phyloP scores from a whole-genome alignment of 306 rosid species.

The Vicia sativa region DNA sequence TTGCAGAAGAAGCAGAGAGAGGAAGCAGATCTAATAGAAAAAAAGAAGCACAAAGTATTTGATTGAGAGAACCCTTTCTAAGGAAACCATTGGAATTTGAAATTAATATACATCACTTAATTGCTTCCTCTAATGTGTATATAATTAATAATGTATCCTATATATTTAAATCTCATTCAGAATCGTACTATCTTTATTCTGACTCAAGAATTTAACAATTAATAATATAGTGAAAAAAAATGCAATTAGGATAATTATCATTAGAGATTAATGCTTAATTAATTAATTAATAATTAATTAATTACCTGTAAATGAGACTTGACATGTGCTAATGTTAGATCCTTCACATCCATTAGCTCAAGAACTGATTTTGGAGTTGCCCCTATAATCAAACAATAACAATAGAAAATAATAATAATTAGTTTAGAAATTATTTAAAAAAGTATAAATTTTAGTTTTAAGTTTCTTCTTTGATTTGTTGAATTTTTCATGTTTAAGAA shows the following conservation, averaged over 20 bases:
- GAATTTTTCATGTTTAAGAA: conserved; percentile 11
- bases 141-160: conserved; percentile 28
- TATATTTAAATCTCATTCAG: conserved; percentile 37
- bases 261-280: background rate
- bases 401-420: background rate
- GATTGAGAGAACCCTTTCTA: conserved; percentile 45
- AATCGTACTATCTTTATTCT: conserved; percentile 39
- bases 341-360: conserved; percentile 99
- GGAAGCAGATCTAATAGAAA: conserved; percentile 77
- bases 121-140: conserved; percentile 47
- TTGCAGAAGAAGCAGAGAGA: conserved; percentile 72
- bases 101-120: conserved; percentile 38
- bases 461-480: conserved; percentile 10
- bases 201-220: conserved; percentile 16
- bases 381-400: conserved; percentile 48
- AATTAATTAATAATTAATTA: too few species aligned
- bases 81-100: conserved; percentile 73
- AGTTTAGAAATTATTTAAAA: background rate
- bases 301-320: conserved; percentile 97
- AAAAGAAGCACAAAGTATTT: conserved; percentile 68
- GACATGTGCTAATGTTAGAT: conserved; percentile 98
- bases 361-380: conserved; percentile 99
- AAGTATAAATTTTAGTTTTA: conserved; percentile 29
- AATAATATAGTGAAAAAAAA: conserved; percentile 4
- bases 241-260: conserved; percentile 6